Percentiles rank a stretch among this genome's conserved stretches.
Conservation (phyloP, 2,329 filamentous ascomycete genomes). For the Fusarium nygamai region DNA sequence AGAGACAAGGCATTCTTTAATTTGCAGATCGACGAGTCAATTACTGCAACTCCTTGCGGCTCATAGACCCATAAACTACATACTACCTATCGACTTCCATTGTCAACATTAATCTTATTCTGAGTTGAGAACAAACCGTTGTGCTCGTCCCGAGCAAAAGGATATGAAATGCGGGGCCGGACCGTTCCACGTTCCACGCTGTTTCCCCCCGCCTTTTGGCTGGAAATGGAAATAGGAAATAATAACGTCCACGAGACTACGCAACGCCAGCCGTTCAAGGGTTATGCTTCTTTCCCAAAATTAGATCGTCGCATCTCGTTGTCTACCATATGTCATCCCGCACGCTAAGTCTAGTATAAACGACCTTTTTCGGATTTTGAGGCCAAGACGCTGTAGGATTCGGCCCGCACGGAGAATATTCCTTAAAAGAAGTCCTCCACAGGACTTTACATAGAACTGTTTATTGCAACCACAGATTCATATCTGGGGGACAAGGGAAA, state of each 20-base stretch:
- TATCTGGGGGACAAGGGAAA: slow-evolving; percentile 2
- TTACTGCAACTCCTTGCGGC: slow-evolving; percentile 6
- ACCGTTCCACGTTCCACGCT: slow-evolving; percentile 22
- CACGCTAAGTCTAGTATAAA: neutral
- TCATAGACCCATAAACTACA: neutral
- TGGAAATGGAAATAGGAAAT: slow-evolving; percentile 27
- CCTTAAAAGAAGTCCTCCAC: slow-evolving; percentile 11
- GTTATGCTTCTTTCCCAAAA: slow-evolving; percentile 6
- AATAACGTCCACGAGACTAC: neutral
- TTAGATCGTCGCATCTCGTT: slow-evolving; percentile 4
- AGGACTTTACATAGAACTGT: neutral
- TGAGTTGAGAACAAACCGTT: neutral
- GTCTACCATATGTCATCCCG: neutral
- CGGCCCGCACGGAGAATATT: slow-evolving; percentile 29
- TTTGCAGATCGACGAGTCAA: neutral
- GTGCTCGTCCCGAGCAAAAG: neutral
- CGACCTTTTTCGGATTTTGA: neutral
- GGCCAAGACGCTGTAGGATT: slow-evolving; percentile 13
- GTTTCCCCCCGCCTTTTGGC: slow-evolving; percentile 34
- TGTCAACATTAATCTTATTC: neutral
- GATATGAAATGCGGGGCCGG: slow-evolving; percentile 21
- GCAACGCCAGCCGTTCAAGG: neutral
- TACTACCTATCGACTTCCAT: neutral
- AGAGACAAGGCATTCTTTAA: slow-evolving; percentile 21
- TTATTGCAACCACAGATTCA: slow-evolving; percentile 23